phyloP scores from a whole-genome alignment of 2,329 filamentous ascomycete genomes.

The Botryotinia convoluta region DNA sequence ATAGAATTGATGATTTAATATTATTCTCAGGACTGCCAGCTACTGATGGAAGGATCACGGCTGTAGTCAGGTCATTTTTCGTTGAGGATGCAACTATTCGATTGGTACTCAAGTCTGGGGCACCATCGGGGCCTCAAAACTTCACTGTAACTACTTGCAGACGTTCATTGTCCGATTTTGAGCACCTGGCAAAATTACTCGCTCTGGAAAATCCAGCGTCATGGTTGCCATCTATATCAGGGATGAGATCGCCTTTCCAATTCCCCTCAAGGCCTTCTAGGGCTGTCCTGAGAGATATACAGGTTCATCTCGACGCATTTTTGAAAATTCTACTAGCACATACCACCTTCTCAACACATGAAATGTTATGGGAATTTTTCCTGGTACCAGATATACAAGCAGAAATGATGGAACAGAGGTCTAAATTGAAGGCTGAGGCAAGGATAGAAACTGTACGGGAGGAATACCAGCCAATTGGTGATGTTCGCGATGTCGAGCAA shows the following conservation, averaged over 20 bases:
- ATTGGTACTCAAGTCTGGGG: conserved; percentile 90
- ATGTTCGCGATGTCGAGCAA: conserved; percentile 84
- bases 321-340: conserved; percentile 82
- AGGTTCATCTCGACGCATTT: conserved; percentile 82
- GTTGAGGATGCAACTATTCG: conserved; percentile 94
- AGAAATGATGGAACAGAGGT: conserved; percentile 85
- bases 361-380: conserved; percentile 99
- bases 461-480: conserved; percentile 80
- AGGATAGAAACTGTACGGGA: conserved; percentile 82
- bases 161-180: conserved; percentile 83
- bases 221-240: conserved; percentile 79
- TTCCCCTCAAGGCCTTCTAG: conserved; percentile 89
- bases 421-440: conserved; percentile 79
- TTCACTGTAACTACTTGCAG: conserved; percentile 95
- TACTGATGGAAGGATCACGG: conserved; percentile 78
- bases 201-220: conserved; percentile 90
- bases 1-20: conserved; percentile 91
- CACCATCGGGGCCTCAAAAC: conserved; percentile 74
- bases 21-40: conserved; percentile 73
- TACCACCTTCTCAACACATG: conserved; percentile 90
- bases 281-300: conserved; percentile 81
- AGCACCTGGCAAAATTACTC: conserved; percentile 81
- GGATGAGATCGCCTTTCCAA: conserved; percentile 84
- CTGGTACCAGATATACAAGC: conserved; percentile 90
- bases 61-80: conserved; percentile 92